A percentile compares a stretch with the other conserved stretches of the same genome.
Conservation (phyloP, 176 grass and related monocot species). For the Bothriochloa decipiens region DNA sequence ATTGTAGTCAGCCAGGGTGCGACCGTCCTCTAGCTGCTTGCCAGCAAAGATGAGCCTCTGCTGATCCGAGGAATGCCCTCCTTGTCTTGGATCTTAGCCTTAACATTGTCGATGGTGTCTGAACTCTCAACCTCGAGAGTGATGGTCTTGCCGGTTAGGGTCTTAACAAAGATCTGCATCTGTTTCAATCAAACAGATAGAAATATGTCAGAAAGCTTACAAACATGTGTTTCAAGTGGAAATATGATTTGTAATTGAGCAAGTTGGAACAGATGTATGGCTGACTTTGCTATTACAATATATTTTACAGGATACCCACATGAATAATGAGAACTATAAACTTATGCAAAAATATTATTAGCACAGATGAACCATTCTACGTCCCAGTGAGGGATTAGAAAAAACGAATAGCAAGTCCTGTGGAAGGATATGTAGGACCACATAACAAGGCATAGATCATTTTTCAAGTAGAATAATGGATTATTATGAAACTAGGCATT, state of each 20-base stretch:
- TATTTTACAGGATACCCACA: background rate
- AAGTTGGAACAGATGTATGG: background rate
- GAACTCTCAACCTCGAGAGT: conserved; percentile 60
- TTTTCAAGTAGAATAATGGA: background rate
- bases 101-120: conserved; percentile 70
- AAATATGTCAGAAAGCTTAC: background rate
- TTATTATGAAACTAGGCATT: background rate
- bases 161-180: conserved; percentile 78
- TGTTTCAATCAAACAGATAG: background rate
- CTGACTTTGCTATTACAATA: background rate
- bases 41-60: conserved; percentile 69
- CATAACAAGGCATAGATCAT: background rate
- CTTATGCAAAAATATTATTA: background rate
- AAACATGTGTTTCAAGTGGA: background rate
- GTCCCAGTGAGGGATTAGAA: background rate
- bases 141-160: conserved; percentile 61
- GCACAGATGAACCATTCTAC: background rate
- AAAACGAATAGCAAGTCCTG: background rate
- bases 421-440: background rate
- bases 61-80: conserved; percentile 70
- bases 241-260: background rate
- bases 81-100: conserved; percentile 82
- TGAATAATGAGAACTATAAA: background rate
- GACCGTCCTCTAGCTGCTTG: conserved; percentile 61
- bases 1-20: conserved; percentile 64